These are phyloP conservation scores for Atkinsonella hypoxylon DNA, from an alignment of 2,329 filamentous ascomycete species.

Conservation along the genomic window DNA sequence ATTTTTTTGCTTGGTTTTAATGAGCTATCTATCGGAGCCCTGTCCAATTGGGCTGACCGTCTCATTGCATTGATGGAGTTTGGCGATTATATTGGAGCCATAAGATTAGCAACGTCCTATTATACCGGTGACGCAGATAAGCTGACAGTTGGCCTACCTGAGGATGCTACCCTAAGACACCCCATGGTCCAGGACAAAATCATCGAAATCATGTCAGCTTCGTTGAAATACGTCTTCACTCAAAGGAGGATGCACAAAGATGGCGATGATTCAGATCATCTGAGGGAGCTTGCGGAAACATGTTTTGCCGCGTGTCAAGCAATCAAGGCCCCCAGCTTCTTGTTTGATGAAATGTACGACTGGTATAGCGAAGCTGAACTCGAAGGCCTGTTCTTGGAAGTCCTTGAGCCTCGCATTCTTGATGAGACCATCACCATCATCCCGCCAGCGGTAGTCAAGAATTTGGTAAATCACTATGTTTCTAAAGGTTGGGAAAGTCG, in stretches of 20 bases:
- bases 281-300: slow-evolving; percentile 68
- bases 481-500: slow-evolving; percentile 61
- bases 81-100: slow-evolving; percentile 89
- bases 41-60: slow-evolving; percentile 96
- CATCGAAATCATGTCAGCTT: slow-evolving; percentile 86
- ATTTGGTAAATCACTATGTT: slow-evolving; percentile 72
- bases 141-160: slow-evolving; percentile 83
- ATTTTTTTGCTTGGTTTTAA: slow-evolving; percentile 90
- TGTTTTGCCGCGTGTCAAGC: slow-evolving; percentile 75
- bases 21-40: slow-evolving; percentile 76
- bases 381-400: slow-evolving; percentile 72
- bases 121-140: slow-evolving; percentile 88
- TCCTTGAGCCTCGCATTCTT: slow-evolving; percentile 77
- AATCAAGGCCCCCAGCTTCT: slow-evolving; percentile 66
- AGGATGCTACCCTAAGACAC: slow-evolving; percentile 65
- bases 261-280: slow-evolving; percentile 40
- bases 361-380: slow-evolving; percentile 71
- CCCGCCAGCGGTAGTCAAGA: slow-evolving; percentile 76
- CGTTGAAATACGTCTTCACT: slow-evolving; percentile 77
- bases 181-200: slow-evolving; percentile 78
- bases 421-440: slow-evolving; percentile 62
- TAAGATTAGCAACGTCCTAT: slow-evolving; percentile 81
- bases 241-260: slow-evolving; percentile 41
- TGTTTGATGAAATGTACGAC: slow-evolving; percentile 85
- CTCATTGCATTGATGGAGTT: slow-evolving; percentile 90